phyloP scores from a whole-genome alignment of 1,284 basidiomycete genomes.

The Pyrrhoderma noxium region DNA sequence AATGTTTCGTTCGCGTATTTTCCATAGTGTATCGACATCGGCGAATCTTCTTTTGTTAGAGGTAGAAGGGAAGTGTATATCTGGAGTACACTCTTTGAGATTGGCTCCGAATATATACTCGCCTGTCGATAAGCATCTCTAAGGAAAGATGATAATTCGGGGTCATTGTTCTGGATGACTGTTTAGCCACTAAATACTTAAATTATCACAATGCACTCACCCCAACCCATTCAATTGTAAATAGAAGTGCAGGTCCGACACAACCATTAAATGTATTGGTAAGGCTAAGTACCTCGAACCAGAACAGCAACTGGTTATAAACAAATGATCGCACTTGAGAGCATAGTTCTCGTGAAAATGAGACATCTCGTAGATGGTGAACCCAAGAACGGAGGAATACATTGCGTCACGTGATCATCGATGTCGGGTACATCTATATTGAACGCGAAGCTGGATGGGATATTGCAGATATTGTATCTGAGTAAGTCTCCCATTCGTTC shows the following conservation, averaged over 20 bases:
- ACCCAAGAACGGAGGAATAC: background rate
- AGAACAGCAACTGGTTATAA: conserved; percentile 21
- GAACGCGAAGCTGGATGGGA: background rate
- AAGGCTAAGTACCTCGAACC: conserved; percentile 27
- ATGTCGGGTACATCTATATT: background rate
- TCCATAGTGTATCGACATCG: background rate
- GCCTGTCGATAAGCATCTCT: background rate
- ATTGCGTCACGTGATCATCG: background rate
- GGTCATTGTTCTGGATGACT: background rate
- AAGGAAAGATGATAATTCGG: background rate
- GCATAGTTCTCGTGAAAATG: background rate
- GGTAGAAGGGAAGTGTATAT: background rate
- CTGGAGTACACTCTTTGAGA: background rate
- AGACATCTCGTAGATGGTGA: background rate
- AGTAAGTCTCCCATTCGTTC: background rate
- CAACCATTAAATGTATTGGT: conserved; percentile 2
- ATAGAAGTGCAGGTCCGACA: background rate
- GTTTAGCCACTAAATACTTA: too few relatives aligned
- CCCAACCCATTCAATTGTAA: background rate
- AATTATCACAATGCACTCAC: background rate
- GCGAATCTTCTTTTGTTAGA: background rate
- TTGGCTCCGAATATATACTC: background rate
- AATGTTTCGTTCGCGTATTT: too few relatives aligned
- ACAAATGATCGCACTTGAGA: conserved; percentile 15
- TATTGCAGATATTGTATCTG: background rate